Conservation (phyloP, 2,329 filamentous ascomycete species). For the Chaetomium sp. region DNA sequence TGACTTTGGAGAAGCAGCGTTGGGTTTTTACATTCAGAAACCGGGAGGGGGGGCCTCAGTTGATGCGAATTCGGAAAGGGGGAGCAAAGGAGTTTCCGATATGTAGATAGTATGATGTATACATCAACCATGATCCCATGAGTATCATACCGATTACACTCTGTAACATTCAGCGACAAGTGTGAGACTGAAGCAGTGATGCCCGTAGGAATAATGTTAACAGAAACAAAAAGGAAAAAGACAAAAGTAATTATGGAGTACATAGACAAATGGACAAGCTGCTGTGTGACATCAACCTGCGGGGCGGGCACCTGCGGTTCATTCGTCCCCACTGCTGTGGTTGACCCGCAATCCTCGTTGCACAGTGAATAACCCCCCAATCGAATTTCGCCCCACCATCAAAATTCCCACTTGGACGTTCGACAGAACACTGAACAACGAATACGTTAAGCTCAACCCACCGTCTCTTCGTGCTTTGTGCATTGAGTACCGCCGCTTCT, state of each 20-base stretch:
- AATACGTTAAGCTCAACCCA: not conserved
- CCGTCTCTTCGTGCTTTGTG: no score
- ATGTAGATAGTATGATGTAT: conserved; percentile 2
- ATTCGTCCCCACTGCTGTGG: no score
- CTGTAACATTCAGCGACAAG: no score
- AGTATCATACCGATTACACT: not conserved
- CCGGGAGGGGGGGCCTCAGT: no score
- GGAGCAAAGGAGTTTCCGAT: not conserved
- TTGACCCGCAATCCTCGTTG: no score
- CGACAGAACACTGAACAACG: conserved; percentile 10
- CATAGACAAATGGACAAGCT: no score
- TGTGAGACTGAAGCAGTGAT: no score
- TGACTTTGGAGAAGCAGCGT: not conserved
- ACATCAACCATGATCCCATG: not conserved
- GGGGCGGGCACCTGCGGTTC: not conserved
- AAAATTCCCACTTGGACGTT: conserved; percentile 23
- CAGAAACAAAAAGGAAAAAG: no score
- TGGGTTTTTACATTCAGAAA: not conserved
- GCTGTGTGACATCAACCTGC: conserved; percentile 1
- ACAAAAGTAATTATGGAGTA: no score
- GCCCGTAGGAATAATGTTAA: no score
- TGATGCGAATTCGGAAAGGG: no score
- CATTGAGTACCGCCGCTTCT: not conserved
- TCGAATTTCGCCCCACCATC: conserved; percentile 25
- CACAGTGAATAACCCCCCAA: no score